Conservation (phyloP, 139 green algal species). For the Mesotaenium endlicherianum region DNA sequence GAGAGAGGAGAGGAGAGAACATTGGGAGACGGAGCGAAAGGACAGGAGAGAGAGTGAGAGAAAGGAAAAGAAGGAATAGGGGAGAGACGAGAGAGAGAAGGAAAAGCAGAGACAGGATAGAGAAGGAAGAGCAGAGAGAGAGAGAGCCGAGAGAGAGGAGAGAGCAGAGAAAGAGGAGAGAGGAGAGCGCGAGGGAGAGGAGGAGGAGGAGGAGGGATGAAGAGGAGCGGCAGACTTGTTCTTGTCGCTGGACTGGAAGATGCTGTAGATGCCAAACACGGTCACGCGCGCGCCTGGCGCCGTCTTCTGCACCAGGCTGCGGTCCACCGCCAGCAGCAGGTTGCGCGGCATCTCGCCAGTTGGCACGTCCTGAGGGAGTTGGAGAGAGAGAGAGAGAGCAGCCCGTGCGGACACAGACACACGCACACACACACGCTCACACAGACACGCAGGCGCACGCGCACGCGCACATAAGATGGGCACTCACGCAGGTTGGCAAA, state of each 20-base stretch:
- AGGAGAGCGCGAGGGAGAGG: background rate
- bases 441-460: too few species aligned
- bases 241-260: conserved; percentile 62
- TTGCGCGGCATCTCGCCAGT: conserved; percentile 88
- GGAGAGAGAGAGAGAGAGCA: too few species aligned
- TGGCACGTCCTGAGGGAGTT: conserved; percentile 74
- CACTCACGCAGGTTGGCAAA: too few species aligned
- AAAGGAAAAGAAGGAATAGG: background rate
- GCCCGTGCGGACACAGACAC: too few species aligned
- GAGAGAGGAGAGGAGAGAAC: background rate
- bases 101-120: background rate
- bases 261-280: conserved; percentile 90
- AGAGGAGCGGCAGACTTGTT: background rate
- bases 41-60: background rate
- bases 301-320: conserved; percentile 73
- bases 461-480: too few species aligned
- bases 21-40: background rate
- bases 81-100: background rate
- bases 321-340: conserved; percentile 82
- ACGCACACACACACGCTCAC: too few species aligned
- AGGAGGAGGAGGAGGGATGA: background rate
- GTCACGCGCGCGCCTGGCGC: conserved; percentile 87
- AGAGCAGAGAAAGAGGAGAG: background rate
- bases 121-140: background rate
- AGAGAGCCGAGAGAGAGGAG: background rate